Evolutionary conservation across 2,329 filamentous ascomycete genomes (phyloP).

Genomic region (Ophiostoma australiae): DNA sequence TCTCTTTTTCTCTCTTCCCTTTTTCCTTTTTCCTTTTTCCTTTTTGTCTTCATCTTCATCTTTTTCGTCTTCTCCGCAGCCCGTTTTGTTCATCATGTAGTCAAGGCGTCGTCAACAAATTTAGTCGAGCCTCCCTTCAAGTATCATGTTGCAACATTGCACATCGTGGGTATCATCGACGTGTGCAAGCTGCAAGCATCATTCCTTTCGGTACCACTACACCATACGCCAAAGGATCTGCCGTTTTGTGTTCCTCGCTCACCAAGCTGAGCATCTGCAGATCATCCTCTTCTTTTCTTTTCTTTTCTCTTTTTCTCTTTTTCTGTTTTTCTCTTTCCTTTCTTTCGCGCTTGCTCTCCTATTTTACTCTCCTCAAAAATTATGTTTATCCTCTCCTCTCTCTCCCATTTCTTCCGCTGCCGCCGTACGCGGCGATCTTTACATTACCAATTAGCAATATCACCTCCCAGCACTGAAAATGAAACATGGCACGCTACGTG

Average conservation of each 20-base stretch:
- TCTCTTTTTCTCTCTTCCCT: too few relatives aligned
- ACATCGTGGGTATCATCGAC: background rate
- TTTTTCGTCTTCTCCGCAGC: slow-evolving; percentile 11
- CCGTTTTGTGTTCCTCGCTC: background rate
- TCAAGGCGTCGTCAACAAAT: background rate
- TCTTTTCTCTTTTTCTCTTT: background rate
- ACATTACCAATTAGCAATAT: background rate
- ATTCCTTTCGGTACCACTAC: background rate
- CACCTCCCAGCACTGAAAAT: slow-evolving; percentile 19
- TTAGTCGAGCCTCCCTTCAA: background rate
- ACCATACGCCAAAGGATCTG: background rate
- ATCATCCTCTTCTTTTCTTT: background rate
- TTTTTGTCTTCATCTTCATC: background rate
- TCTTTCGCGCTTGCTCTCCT: background rate
- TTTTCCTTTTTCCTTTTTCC: background rate
- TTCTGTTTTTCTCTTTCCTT: background rate
- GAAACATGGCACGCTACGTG: slow-evolving; percentile 20
- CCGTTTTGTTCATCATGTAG: slow-evolving; percentile 2
- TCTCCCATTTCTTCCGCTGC: background rate
- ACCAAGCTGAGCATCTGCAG: background rate
- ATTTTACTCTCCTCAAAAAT: background rate
- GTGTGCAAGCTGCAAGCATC: slow-evolving; percentile 1
- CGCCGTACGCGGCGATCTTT: background rate
- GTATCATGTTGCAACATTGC: background rate
- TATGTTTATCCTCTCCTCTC: background rate